A percentile compares a stretch with the other conserved stretches of the same genome.
phyloP scores from a whole-genome alignment of 2,329 filamentous ascomycete genomes.

The Endothia cerciana region DNA sequence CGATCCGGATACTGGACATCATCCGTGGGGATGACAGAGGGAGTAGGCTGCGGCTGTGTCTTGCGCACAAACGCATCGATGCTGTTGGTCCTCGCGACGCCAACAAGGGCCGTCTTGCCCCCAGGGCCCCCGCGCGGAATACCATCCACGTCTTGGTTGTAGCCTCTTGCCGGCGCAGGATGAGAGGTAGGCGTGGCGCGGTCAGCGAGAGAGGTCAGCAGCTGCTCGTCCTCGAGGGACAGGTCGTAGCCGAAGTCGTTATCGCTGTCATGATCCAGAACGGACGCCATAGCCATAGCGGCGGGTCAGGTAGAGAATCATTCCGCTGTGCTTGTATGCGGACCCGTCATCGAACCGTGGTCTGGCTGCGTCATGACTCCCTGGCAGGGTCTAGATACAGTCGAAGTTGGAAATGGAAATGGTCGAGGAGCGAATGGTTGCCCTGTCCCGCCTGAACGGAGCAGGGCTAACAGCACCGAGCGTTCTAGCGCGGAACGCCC shows the following conservation, averaged over 20 bases:
- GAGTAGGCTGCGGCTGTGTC: conserved; percentile 21
- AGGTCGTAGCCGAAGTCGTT: conserved; percentile 53
- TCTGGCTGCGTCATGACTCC: conserved; percentile 26
- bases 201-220: conserved; percentile 37
- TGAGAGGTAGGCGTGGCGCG: neutral
- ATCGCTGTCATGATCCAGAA: conserved; percentile 39
- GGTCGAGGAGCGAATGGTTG: conserved; percentile 9
- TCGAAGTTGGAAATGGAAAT: neutral
- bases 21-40: conserved; percentile 29
- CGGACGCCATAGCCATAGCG: conserved; percentile 30
- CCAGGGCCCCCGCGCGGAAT: conserved; percentile 12
- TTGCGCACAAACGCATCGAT: conserved; percentile 19
- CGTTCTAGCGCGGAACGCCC: neutral
- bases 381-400: neutral
- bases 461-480: conserved; percentile 13
- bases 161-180: neutral
- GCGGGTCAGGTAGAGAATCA: conserved; percentile 20
- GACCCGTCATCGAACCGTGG: conserved; percentile 21
- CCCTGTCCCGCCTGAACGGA: neutral
- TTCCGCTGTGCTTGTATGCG: conserved; percentile 12
- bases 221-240: conserved; percentile 50
- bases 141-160: conserved; percentile 18
- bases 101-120: conserved; percentile 24
- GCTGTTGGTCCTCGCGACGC: conserved; percentile 28
- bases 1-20: conserved; percentile 56